phyloP scores from a whole-genome alignment of 148 eudicot genomes.

The Rhododendron vialii region DNA sequence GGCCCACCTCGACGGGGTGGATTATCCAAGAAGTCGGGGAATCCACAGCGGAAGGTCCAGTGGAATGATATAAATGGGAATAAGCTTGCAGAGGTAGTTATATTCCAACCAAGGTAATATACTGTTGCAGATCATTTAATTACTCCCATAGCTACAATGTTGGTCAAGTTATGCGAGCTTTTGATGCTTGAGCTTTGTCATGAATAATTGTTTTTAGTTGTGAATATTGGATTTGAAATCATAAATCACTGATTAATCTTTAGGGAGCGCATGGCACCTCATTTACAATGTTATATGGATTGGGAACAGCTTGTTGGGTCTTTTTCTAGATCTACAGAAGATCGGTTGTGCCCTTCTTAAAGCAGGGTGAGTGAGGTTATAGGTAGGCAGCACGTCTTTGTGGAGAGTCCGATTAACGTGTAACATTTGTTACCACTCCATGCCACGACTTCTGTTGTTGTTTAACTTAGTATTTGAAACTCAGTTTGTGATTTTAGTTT shows the following conservation, averaged over 20 bases:
- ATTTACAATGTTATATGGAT: neutral
- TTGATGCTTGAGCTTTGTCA: neutral
- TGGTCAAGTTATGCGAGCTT: neutral
- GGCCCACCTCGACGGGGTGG: slow-evolving; percentile 23
- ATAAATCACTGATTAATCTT: neutral
- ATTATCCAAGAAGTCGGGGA: slow-evolving; percentile 28
- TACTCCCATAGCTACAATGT: neutral
- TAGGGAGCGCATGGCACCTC: neutral
- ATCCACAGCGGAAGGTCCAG: slow-evolving; percentile 67
- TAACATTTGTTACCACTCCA: neutral
- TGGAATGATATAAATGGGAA: slow-evolving; percentile 82
- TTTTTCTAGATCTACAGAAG: neutral
- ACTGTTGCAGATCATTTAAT: neutral
- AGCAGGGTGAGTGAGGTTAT: neutral
- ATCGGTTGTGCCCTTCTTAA: neutral
- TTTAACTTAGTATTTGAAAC: neutral
- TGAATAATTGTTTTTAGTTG: neutral
- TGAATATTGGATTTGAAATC: neutral
- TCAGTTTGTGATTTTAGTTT: neutral
- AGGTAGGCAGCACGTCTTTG: neutral
- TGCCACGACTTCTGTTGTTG: neutral
- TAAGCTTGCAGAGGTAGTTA: slow-evolving; percentile 74
- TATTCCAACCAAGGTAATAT: slow-evolving; percentile 33
- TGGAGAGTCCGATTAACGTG: neutral
- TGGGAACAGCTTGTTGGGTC: neutral